phyloP scores from a whole-genome alignment of 331 rosid species.

The Malus hybrid region DNA sequence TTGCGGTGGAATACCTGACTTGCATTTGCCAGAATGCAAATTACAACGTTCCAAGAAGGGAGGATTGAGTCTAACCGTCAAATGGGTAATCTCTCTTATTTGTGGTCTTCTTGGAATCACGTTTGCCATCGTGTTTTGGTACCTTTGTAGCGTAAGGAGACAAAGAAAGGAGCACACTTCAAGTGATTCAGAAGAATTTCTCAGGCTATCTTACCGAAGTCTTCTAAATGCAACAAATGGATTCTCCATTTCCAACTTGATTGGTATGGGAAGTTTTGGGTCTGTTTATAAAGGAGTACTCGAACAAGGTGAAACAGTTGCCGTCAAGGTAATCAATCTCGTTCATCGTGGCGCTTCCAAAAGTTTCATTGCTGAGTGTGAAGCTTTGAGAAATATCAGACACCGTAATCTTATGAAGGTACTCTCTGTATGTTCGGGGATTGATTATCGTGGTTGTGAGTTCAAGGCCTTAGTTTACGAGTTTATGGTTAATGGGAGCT shows the following conservation, averaged over 20 bases:
- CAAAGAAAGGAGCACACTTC: background rate
- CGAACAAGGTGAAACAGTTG: background rate
- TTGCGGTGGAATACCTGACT: conserved; percentile 8
- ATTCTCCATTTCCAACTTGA: conserved; percentile 1
- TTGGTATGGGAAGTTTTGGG: conserved; percentile 10
- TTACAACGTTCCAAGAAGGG: background rate
- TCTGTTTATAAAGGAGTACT: conserved; percentile 9
- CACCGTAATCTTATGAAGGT: background rate
- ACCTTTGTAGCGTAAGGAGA: background rate
- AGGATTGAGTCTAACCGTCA: background rate
- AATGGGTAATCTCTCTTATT: background rate
- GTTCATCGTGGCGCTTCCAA: background rate
- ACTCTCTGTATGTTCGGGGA: background rate
- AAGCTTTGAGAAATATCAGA: background rate
- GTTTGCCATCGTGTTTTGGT: background rate
- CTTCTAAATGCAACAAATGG: conserved; percentile 2
- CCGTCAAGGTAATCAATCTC: conserved; percentile 10
- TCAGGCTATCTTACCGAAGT: background rate
- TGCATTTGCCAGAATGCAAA: background rate
- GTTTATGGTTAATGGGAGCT: conserved; percentile 2
- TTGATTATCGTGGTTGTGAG: background rate
- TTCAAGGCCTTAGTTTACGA: conserved; percentile 7
- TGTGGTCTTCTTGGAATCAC: background rate
- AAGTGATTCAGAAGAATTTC: background rate
- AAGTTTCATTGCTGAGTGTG: background rate